Base-by-base conservation (phyloP, 305 asterid genomes). In the Solanum hybrid region DNA sequence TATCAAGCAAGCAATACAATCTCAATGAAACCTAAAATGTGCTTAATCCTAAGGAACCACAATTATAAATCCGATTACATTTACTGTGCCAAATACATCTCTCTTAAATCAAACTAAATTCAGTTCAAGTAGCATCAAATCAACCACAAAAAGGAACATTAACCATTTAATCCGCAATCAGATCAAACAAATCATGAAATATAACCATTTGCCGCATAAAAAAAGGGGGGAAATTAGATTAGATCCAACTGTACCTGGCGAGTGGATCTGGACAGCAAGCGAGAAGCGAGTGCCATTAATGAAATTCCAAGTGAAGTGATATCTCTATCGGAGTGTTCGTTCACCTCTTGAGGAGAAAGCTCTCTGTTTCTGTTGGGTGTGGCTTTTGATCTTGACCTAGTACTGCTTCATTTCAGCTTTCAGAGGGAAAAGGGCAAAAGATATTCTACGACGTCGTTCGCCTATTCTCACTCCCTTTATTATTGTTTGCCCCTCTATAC, bases 241-340 rank as follows among this genome's bases (percentile, higher is more conserved):
- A 80, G 33, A 37, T 80, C 20, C 33, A 81, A 24, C 13, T 12
- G 84, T 81, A 81, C 99, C 98, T 94, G 97, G 88, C 97, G 95
- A 89, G 93, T 91, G 89, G 98, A 95, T 95, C 97, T 93, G 92
- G 95, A 94, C 90, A 96, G 94, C 33, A 94, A 79, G 73, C 99
- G 99, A 90, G 95, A 80, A 92, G 96, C 90, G 91, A 94, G 91
- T 89, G 97, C 96, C 99, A 96, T 96, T 31, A 34, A 76, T 36
- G 84, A 88, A 38, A 20, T 79, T n/a, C 61, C 32, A 36, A 36
- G 10, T 20, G 51, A 79, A 36, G 68, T 7, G 31, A 3, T 80
- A 4, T 32, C 83, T n/a, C 36, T 11, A 39, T 39, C 51, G 51
- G 51, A 39, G 15, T 39, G 51, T 39, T 39, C 15, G 51, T 39